A percentile compares a stretch with the other conserved stretches of the same genome.
phyloP scores from a whole-genome alignment of 495 filamentous ascomycete species.

The Xylaria sp. region DNA sequence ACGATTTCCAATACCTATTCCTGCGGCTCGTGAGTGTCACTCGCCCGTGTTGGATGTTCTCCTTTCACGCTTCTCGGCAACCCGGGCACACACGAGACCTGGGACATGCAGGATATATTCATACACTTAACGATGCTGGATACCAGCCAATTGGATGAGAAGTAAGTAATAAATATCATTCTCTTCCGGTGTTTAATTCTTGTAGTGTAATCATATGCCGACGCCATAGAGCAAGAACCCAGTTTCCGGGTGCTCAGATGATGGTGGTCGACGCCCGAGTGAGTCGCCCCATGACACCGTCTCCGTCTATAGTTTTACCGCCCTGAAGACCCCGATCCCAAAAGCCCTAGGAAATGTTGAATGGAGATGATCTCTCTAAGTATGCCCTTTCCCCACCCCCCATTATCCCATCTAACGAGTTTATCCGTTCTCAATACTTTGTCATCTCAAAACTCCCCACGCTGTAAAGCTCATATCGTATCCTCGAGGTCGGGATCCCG shows the following conservation, averaged over 20 bases:
- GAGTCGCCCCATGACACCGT: constrained; percentile 15
- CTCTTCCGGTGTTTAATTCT: neutral
- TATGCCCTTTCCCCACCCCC: neutral
- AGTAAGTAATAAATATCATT: constrained; percentile 7
- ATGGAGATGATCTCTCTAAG: constrained; percentile 18
- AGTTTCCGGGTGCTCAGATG: constrained; percentile 7
- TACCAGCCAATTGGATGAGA: neutral
- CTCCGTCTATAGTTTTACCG: constrained; percentile 16
- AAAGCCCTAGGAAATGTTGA: constrained; percentile 9
- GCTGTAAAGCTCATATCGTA: constrained; percentile 68
- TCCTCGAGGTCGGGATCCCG: constrained; percentile 56
- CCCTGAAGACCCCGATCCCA: neutral
- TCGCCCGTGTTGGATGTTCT: neutral
- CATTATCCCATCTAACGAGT: neutral
- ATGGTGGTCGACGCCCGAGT: constrained; percentile 10
- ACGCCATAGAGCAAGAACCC: constrained; percentile 6
- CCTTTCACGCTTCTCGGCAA: neutral
- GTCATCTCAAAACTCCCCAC: constrained; percentile 55
- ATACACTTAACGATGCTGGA: neutral
- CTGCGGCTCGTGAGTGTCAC: neutral
- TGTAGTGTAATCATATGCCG: constrained; percentile 13
- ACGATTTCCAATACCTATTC: neutral
- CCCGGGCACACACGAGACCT: neutral
- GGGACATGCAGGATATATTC: neutral
- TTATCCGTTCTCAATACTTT: neutral